Conservation (phyloP, 176 grass and related monocot genomes). For the Urochloa ruziziensis region DNA sequence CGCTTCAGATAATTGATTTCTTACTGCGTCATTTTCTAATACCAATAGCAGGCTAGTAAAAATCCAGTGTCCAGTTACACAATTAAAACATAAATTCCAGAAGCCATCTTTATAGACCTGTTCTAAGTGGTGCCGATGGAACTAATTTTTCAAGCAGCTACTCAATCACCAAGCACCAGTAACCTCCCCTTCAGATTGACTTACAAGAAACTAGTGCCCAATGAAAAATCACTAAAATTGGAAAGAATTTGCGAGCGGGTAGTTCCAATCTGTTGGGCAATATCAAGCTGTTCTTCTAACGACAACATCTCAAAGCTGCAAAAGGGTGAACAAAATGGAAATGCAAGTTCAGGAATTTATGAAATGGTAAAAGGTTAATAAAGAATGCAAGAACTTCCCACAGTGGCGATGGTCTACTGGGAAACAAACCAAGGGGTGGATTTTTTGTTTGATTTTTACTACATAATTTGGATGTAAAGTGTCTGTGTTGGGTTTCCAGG, state of each 20-base stretch:
- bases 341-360: background rate
- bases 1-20: no score
- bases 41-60: no score
- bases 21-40: no score
- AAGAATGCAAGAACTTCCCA: background rate
- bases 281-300: conserved; percentile 85
- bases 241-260: conserved; percentile 83
- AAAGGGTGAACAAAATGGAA: background rate
- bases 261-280: conserved; percentile 75
- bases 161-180: background rate
- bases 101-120: background rate
- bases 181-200: background rate
- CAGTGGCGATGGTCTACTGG: background rate
- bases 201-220: conserved; percentile 87
- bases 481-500: no score
- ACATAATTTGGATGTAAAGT: background rate
- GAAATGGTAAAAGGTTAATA: background rate
- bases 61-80: no score
- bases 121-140: background rate
- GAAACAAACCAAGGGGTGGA: background rate
- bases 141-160: background rate
- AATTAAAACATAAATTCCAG: background rate
- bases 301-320: conserved; percentile 92
- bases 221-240: conserved; percentile 76
- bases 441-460: background rate